Evolutionary conservation across 768 basidiomycete species (phyloP).

Genomic region (Bullera alba): DNA sequence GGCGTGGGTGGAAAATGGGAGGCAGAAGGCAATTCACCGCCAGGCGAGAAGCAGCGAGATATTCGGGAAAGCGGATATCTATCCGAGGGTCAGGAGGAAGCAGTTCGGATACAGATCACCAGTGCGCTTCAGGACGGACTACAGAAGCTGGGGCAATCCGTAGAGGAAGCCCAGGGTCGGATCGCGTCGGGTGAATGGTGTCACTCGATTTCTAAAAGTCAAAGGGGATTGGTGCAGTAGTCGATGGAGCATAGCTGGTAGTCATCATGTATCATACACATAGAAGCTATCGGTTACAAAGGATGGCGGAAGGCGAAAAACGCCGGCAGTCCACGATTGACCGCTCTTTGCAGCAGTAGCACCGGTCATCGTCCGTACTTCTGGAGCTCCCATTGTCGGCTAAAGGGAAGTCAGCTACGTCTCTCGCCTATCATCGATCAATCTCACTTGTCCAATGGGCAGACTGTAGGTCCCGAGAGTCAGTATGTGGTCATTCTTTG

Average conservation of each 20-base stretch:
- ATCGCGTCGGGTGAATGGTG: slow-evolving; percentile 37
- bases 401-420: slow-evolving; percentile 13
- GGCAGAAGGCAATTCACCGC: neutral
- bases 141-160: slow-evolving; percentile 31
- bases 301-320: neutral
- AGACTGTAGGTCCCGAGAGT: slow-evolving; percentile 30
- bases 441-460: slow-evolving; percentile 46
- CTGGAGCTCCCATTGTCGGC: slow-evolving; percentile 46
- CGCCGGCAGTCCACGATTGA: neutral
- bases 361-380: slow-evolving; percentile 44
- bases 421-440: neutral
- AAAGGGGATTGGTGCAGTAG: neutral
- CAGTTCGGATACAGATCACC: slow-evolving; percentile 55
- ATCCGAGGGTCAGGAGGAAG: slow-evolving; percentile 42
- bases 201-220: slow-evolving; percentile 13
- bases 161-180: slow-evolving; percentile 36
- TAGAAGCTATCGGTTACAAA: slow-evolving; percentile 6
- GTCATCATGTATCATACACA: slow-evolving; percentile 7
- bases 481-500: too few relatives aligned
- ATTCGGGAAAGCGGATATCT: slow-evolving; percentile 23
- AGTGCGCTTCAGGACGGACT: slow-evolving; percentile 48
- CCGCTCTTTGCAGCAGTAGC: too few relatives aligned
- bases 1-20: slow-evolving; percentile 34
- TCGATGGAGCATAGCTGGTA: neutral
- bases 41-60: slow-evolving; percentile 22